Conservation (phyloP, 202 grass and related monocot species). For the Setaria italica region DNA sequence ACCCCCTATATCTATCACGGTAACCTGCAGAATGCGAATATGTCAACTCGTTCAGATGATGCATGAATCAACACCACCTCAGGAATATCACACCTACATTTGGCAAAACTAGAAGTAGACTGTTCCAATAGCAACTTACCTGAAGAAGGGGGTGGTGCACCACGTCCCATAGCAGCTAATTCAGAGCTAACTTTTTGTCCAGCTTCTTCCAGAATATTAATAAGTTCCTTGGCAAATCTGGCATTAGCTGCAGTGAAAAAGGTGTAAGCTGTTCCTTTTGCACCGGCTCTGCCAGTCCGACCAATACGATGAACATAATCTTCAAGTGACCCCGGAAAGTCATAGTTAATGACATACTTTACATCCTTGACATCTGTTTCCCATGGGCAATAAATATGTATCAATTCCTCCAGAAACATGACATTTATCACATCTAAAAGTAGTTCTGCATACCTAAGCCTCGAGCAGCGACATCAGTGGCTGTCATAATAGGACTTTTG, state of each 20-base stretch:
- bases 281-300: slow-evolving; percentile 85
- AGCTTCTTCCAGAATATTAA: slow-evolving; percentile 88
- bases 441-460: slow-evolving; percentile 74
- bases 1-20: slow-evolving; percentile 71
- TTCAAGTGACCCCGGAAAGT: slow-evolving; percentile 90
- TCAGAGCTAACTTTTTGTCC: slow-evolving; percentile 91
- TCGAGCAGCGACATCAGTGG: slow-evolving; percentile 91
- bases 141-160: slow-evolving; percentile 67
- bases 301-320: slow-evolving; percentile 98
- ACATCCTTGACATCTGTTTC: slow-evolving; percentile 94
- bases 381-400: slow-evolving; percentile 10
- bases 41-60: slow-evolving; percentile 32
- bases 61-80: neutral
- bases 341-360: slow-evolving; percentile 98
- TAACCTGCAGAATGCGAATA: slow-evolving; percentile 57
- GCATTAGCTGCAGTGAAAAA: slow-evolving; percentile 95
- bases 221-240: slow-evolving; percentile 89
- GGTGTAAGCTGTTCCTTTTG: slow-evolving; percentile 93
- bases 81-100: slow-evolving; percentile 18
- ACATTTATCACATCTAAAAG: slow-evolving; percentile 16
- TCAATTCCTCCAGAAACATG: slow-evolving; percentile 39
- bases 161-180: slow-evolving; percentile 77
- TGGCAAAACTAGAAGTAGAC: slow-evolving; percentile 13
- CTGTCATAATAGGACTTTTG: slow-evolving; percentile 96
- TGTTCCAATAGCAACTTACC: slow-evolving; percentile 42